Evolutionary conservation across 441 rosid genomes (phyloP), one percentile per base, ranked within the genome.

Genomic region (Bocquillonia castaneifolia): DNA sequence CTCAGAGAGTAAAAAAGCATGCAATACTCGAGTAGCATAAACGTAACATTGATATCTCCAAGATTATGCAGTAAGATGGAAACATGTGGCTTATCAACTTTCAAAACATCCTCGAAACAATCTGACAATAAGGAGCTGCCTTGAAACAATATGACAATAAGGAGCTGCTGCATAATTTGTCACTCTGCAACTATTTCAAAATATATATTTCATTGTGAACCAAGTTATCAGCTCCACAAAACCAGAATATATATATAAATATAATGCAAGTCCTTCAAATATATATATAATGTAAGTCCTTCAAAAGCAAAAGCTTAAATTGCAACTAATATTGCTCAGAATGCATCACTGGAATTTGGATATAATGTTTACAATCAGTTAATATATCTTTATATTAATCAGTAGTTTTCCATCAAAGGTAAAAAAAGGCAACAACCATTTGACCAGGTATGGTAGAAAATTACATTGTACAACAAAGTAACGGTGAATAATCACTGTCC

Each of bases 381-480:
- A 13, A 44, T 34, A 37, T 5, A 67, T 56, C 58, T 55, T 34
- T 56, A 68, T 68, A 73, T 39, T 53, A 36, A 73, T 60, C 68
- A 20, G 68, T 52, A 12, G 12, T 34, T 26, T 28, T 62, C 42
- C 37, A 45, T 39, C 18, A n/a, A 51, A 64, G 12, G 31, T 34
- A 58, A 59, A 17, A 51, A 50, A 58, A 59, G 12, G 34, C 23
- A 25, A 57, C 45, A 29, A 56, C 26, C n/a, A 7, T 52, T 59
- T 59, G 29, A 48, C 40, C 28, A 54, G 42, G 72, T 57, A 37
- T 45, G 12, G 31, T 22, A 36, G 50, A 68, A 58, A 59, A 52
- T 51, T 54, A 66, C 44, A 68, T 55, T 68, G 61, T 28, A 31
- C 39, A 56, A 39, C 22, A 34, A 57, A 48, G 66, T 42, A 59